Base-by-base conservation (phyloP, 164 flowering plant species). In the Tetracentron sinense region DNA sequence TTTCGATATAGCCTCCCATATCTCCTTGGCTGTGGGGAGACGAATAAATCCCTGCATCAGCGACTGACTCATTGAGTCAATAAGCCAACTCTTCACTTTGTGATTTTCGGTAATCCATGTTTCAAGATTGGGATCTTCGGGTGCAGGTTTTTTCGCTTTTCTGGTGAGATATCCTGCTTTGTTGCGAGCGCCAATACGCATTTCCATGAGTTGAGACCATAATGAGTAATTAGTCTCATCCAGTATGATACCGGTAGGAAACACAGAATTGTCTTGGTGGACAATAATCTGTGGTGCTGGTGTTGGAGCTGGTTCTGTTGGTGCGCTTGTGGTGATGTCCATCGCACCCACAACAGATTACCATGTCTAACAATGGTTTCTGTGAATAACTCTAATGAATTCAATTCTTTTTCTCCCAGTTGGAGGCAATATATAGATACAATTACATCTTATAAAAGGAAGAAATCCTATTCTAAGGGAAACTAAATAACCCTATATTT, bases 151-250 rank as follows among this genome's bases (percentile, higher is more conserved):
- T 26, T 2, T 0, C 21, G 26, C 33, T 42, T 47, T 63, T 22
- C 63, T 26, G 23, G 62, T 58, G 17, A 66, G 63, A 26, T 27
- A 66, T 5, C 63, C 69, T 1, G 12, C 19, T 31, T 68, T 68
- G 21, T 68, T 61, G 3, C 56, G 44, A 7, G 55, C 55, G 3
- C 61, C 60, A 54, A 67, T 61, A 44, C 30, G 54, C 65, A 67
- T 67, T 54, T 65, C 69, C 46, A 67, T 54, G 21, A 61, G 16
- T 44, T 61, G 71, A 16, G 65, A 68, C 71, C 65, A 68, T 49
- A 48, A 17, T 0, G 63, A 42, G n/a, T 44, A 58, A 35, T 66
- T 58, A 7, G 26, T 48, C 15, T 48, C 15, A 7, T 48, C 51
- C 15, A 48, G 51, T 12, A 48, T 48, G n/a, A 48, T 5, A 48